A percentile compares a stretch with the other conserved stretches of the same genome.
Conservation (phyloP, 257 asterid genomes). For the Thymus mandschuricus region DNA sequence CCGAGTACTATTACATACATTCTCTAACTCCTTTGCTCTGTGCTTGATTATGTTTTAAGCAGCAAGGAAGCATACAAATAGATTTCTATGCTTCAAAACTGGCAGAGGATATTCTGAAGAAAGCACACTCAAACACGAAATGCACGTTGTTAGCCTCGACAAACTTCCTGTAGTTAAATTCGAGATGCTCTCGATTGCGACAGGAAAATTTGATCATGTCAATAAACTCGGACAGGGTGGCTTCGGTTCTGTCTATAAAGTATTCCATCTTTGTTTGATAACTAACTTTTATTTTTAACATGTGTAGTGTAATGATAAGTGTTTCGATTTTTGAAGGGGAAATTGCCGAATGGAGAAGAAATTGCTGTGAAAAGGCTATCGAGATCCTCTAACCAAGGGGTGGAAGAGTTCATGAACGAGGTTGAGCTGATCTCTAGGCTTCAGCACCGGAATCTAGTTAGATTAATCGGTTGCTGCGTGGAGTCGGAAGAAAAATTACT, state of each 20-base stretch:
- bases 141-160: constrained; percentile 25
- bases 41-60: neutral
- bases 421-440: constrained; percentile 46
- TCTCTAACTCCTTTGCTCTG: neutral
- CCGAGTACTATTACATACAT: neutral
- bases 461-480: constrained; percentile 45
- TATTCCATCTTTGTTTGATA: constrained; percentile 9
- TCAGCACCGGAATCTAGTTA: constrained; percentile 47
- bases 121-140: neutral
- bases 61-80: constrained; percentile 12
- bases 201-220: constrained; percentile 7
- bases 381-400: constrained; percentile 42
- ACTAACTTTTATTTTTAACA: neutral
- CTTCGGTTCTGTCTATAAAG: constrained; percentile 42
- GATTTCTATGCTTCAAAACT: neutral
- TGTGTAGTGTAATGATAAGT: neutral
- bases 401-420: constrained; percentile 52
- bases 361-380: constrained; percentile 52
- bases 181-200: constrained; percentile 30
- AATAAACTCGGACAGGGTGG: constrained; percentile 42
- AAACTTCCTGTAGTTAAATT: constrained; percentile 31
- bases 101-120: neutral
- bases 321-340: constrained; percentile 30
- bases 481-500: constrained; percentile 41
- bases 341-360: constrained; percentile 40